Percentiles rank a stretch among this genome's conserved stretches.
Conservation (phyloP, 768 basidiomycete genomes). For the Cantharellus anzutake region DNA sequence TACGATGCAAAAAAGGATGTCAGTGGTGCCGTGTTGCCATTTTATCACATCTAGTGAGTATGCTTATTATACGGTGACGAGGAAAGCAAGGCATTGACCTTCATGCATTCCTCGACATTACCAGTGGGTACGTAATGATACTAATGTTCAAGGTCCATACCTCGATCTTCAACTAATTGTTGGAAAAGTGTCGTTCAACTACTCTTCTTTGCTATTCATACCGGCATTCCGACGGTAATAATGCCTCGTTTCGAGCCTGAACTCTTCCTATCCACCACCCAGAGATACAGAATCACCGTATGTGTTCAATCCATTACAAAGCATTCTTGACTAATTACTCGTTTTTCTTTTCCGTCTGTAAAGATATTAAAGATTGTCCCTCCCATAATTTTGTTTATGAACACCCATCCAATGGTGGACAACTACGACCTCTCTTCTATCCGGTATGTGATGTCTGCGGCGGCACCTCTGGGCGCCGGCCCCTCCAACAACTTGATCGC, state of each 20-base stretch:
- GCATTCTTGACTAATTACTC: neutral
- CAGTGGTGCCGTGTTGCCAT: constrained; percentile 8
- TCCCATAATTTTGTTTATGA: constrained; percentile 62
- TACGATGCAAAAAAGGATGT: constrained; percentile 7
- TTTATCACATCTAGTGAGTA: constrained; percentile 2
- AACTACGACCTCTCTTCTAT: constrained; percentile 48
- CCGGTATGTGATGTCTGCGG: constrained; percentile 43
- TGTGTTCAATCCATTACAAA: neutral
- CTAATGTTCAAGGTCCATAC: too few relatives aligned
- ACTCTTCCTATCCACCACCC: constrained; percentile 16
- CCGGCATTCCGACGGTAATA: constrained; percentile 10
- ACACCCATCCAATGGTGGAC: constrained; percentile 35
- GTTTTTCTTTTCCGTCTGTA: neutral
- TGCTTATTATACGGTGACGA: constrained; percentile 4
- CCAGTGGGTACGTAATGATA: too few relatives aligned
- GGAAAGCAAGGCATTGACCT: neutral
- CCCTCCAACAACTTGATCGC: neutral
- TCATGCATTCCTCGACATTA: too few relatives aligned
- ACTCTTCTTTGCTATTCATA: constrained; percentile 1
- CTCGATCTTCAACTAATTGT: neutral
- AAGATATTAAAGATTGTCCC: constrained; percentile 41
- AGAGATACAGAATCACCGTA: constrained; percentile 13
- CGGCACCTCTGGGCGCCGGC: constrained; percentile 39
- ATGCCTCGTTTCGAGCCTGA: constrained; percentile 20
- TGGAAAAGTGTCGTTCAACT: neutral